Evolutionary conservation across 148 eudicot genomes (phyloP), one percentile per base, ranked within the genome.

Genomic region (Nyssa sinensis): DNA sequence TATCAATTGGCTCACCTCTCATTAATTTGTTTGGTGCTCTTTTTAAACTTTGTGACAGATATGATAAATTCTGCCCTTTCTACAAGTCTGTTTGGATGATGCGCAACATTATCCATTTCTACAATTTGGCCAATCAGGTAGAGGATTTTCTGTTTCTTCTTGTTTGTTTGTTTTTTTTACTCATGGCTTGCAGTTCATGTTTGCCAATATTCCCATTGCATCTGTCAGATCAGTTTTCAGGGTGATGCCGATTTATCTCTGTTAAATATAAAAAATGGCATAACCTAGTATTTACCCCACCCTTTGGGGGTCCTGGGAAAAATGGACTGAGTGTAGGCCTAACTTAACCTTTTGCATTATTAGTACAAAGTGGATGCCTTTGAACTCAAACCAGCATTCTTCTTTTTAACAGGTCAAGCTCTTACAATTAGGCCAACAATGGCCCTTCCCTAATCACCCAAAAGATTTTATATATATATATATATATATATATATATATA

Each of bases 41-140:
- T 37, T 55, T 55, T 55, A 19, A 17, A 55, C 59, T 55, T n/a
- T 55, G 59, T n/a, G 59, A 78, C 90, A 93, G 99, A 58, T 95
- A 95, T 72, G 99, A 95, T 68, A 95, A 95, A 79, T 95, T 88
- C 79, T 93, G 99, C 75, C 99, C 97, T 64, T 95, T 95, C 82
- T 93, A 95, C 90, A 95, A 95, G 86, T 95, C 97, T 16, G 94
- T 95, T 55, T 95, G 99, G 99, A 95, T 95, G 99, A 92, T 95
- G 97, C 96, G 99, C 77, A 95, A 95, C 84, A 95, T 95, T 37
- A 93, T 95, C 83, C 99, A 93, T 80, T 95, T 93, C 91, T 95
- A 84, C 72, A 89, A 89, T 77, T 87, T 95, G 87, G 99, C 99
- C 72, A 95, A 95, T 77, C 99, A 95, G 99, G 99, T 95, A 70